Percentiles rank a stretch among this genome's conserved stretches.
Evolutionary conservation across 192 early-diverging fungal genomes (phyloP).

Genomic region (Gigaspora rosea): DNA sequence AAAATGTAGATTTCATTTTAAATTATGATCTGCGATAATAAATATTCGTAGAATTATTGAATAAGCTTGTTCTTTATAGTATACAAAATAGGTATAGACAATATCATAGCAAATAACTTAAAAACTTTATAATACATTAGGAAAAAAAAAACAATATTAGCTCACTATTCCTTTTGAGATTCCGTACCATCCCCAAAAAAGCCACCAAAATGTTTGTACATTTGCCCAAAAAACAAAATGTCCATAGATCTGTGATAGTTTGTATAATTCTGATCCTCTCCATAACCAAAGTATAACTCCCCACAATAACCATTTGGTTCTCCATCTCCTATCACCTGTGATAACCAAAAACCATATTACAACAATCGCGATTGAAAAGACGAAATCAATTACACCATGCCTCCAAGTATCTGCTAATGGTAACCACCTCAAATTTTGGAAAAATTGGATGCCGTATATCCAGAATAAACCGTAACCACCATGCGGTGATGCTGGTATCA

Average conservation of each 20-base stretch:
- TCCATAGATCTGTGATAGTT: not conserved
- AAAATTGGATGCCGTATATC: slow-evolving; percentile 49
- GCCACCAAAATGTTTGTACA: slow-evolving; percentile 19
- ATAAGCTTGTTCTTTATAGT: too few species aligned
- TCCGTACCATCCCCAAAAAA: slow-evolving; percentile 16
- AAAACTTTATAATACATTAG: too few species aligned
- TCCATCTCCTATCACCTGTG: slow-evolving; percentile 11
- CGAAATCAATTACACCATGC: not conserved
- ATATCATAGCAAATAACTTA: too few species aligned
- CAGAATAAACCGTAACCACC: slow-evolving; percentile 55
- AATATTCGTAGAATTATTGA: too few species aligned
- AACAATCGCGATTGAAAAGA: not conserved
- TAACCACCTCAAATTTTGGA: not conserved
- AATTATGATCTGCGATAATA: too few species aligned
- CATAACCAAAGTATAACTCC: slow-evolving; percentile 13
- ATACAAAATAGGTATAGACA: too few species aligned
- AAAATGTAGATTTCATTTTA: too few species aligned
- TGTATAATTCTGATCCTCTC: slow-evolving; percentile 9
- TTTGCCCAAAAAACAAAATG: not conserved
- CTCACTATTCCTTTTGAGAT: not conserved
- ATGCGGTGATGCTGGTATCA: slow-evolving; percentile 58
- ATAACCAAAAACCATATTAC: slow-evolving; percentile 18
- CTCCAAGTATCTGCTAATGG: slow-evolving; percentile 15
- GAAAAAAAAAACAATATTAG: too few species aligned
- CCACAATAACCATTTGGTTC: not conserved